A percentile compares a stretch with the other conserved stretches of the same genome.
Evolutionary conservation across 805 yeast species (phyloP).

Genomic region (Candida germanica): DNA sequence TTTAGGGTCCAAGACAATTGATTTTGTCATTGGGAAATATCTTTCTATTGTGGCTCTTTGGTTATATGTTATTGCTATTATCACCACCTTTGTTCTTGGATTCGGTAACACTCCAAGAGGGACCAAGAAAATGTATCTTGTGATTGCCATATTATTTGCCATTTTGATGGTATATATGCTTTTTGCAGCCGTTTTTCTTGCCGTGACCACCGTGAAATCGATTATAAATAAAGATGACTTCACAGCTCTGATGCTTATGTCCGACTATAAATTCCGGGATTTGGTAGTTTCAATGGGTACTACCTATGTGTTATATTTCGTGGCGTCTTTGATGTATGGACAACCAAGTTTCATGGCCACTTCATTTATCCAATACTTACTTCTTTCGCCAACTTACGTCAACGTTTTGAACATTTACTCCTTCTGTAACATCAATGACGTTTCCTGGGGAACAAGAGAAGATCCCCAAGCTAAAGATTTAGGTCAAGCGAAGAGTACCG

Average conservation of each 20-base stretch:
- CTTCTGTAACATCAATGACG: constrained; percentile 92
- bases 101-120: constrained; percentile 96
- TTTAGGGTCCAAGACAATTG: constrained; percentile 58
- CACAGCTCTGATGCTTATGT: constrained; percentile 46
- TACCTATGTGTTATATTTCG: constrained; percentile 76
- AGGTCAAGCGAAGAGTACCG: constrained; percentile 73
- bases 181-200: constrained; percentile 80
- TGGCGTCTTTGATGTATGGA: constrained; percentile 75
- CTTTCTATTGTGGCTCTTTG: constrained; percentile 78
- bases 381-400: constrained; percentile 85
- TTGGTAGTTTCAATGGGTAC: constrained; percentile 81
- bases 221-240: constrained; percentile 46
- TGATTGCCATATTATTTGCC: constrained; percentile 78
- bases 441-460: constrained; percentile 97
- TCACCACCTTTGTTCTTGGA: constrained; percentile 82
- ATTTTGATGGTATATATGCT: constrained; percentile 84
- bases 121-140: constrained; percentile 71
- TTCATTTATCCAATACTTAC: constrained; percentile 76
- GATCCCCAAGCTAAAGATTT: constrained; percentile 63
- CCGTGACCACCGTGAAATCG: constrained; percentile 65
- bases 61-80: constrained; percentile 77
- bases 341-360: constrained; percentile 95
- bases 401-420: constrained; percentile 92
- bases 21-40: constrained; percentile 71
- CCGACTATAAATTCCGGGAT: constrained; percentile 76